These are phyloP conservation scores for Balansia obtecta DNA, from an alignment of 2,329 filamentous ascomycete genomes.

Conservation along the genomic window DNA sequence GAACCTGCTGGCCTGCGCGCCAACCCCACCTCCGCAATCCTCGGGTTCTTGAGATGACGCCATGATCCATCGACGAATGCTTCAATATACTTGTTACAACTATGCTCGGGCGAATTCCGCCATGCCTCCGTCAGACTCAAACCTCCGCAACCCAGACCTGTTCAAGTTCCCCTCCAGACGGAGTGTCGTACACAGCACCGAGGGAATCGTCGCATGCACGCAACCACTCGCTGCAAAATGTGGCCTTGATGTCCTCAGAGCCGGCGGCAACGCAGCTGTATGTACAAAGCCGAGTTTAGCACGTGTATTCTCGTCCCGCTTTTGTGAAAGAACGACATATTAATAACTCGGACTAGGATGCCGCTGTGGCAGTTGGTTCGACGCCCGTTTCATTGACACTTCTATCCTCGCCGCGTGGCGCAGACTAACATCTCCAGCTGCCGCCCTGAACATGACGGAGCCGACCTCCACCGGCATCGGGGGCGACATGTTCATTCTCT, in stretches of 20 bases:
- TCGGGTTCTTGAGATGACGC: no score
- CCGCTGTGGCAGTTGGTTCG: constrained; percentile 80
- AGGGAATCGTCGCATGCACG: constrained; percentile 81
- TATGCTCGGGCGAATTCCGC: not conserved
- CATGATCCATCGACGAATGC: no score
- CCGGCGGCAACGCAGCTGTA: constrained; percentile 88
- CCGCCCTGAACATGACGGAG: constrained; percentile 86
- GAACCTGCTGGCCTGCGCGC: no score
- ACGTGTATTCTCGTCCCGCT: no score
- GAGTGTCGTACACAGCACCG: constrained; percentile 86
- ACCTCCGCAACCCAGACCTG: constrained; percentile 37
- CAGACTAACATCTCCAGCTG: constrained; percentile 42
- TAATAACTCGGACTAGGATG: constrained; percentile 49
- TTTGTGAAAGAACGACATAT: no score
- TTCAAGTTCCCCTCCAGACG: constrained; percentile 63
- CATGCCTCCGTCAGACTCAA: constrained; percentile 36
- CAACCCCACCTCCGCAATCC: no score
- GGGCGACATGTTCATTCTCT: constrained; percentile 94
- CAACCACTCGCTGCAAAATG: constrained; percentile 85
- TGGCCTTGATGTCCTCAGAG: constrained; percentile 70
- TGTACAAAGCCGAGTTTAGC: constrained; percentile 20
- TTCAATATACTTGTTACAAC: no score
- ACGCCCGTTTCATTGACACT: not conserved
- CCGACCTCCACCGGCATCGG: constrained; percentile 89
- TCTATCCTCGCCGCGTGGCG: not conserved